These are phyloP conservation scores for Maudiozyma turicensis DNA, from an alignment of 805 yeast genomes.

Conservation along the genomic window DNA sequence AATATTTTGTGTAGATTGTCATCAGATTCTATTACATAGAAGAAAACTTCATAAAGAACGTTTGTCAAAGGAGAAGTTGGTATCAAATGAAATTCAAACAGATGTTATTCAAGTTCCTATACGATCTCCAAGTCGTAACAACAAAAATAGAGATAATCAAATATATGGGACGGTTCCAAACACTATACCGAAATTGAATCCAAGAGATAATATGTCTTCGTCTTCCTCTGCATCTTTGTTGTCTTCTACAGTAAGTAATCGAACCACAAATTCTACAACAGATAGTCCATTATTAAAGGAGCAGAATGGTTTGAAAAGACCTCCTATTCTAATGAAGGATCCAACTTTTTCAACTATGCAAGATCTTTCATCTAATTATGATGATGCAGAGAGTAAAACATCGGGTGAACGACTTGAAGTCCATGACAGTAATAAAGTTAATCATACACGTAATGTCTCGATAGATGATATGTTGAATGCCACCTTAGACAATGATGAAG, in stretches of 20 bases:
- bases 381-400: not conserved
- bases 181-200: not conserved
- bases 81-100: not conserved
- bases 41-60: constrained; percentile 38
- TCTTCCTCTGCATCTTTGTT: not conserved
- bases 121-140: not conserved
- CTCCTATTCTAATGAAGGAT: not conserved
- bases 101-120: not conserved
- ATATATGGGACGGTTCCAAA: not conserved
- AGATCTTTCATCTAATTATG: not conserved
- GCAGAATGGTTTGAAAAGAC: not conserved
- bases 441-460: constrained; percentile 11
- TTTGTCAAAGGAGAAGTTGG: constrained; percentile 6
- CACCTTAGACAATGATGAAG: constrained; percentile 15
- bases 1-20: constrained; percentile 86
- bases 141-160: not conserved
- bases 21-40: constrained; percentile 68
- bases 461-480: constrained; percentile 20
- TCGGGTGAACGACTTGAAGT: not conserved
- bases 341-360: not conserved
- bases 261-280: not conserved
- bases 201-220: not conserved
- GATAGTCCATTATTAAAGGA: too few species aligned
- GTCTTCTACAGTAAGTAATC: not conserved
- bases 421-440: not conserved